Percentiles rank a stretch among this genome's conserved stretches.
Evolutionary conservation across 495 filamentous ascomycete genomes (phyloP).

Genomic region (Letharia lupina): DNA sequence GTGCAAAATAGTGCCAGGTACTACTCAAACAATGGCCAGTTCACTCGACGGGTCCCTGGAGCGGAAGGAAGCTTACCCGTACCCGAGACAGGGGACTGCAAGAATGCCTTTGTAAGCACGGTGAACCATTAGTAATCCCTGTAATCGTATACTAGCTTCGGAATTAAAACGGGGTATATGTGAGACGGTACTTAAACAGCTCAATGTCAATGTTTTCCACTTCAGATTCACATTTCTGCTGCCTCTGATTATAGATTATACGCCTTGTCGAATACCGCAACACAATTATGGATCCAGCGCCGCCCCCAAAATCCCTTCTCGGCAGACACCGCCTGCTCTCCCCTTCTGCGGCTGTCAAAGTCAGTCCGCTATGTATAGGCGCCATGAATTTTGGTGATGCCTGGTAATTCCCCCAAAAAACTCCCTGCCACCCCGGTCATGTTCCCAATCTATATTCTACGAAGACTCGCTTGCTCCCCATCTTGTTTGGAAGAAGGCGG

Average conservation of each 20-base stretch:
- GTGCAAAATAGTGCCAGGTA: neutral
- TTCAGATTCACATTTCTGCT: neutral
- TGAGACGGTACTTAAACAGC: too few relatives aligned
- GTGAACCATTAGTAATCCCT: too few relatives aligned
- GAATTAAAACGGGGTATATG: neutral
- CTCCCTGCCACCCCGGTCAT: neutral
- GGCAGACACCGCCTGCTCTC: conserved; percentile 52
- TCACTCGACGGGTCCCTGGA: too few relatives aligned
- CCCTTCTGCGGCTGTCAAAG: conserved; percentile 48
- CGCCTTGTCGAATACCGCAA: too few relatives aligned
- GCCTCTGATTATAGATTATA: neutral
- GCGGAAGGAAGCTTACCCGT: neutral
- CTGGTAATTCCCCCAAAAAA: conserved; percentile 32
- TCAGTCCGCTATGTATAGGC: conserved; percentile 54
- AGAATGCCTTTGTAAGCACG: too few relatives aligned
- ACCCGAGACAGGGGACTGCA: neutral
- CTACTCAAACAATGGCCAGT: neutral
- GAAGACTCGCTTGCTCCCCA: neutral
- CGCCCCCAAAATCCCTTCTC: conserved; percentile 40
- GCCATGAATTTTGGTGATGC: conserved; percentile 55
- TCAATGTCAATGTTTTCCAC: neutral
- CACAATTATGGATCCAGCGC: conserved; percentile 24
- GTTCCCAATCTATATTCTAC: neutral
- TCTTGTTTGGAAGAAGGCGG: neutral
- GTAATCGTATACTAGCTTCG: neutral